These are phyloP conservation scores for Candida sp. DNA, from an alignment of 1,139 yeast genomes.

Conservation along the genomic window DNA sequence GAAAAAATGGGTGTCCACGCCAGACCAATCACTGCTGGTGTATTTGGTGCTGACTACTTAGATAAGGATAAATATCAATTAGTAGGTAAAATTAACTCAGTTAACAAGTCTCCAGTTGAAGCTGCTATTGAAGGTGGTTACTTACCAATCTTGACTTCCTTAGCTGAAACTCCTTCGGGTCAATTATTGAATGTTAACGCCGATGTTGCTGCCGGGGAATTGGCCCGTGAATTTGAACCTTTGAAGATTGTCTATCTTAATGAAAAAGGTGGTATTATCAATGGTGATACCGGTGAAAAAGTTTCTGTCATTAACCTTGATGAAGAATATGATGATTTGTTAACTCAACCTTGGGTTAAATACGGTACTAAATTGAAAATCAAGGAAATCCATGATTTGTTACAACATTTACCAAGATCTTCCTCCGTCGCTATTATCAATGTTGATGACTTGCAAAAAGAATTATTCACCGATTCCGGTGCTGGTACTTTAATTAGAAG, in stretches of 20 bases:
- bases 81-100: conserved; percentile 86
- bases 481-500: conserved; percentile 98
- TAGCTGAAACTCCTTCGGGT: conserved; percentile 96
- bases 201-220: conserved; percentile 98
- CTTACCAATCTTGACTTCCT: conserved; percentile 89
- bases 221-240: conserved; percentile 96
- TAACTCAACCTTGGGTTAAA: conserved; percentile 97
- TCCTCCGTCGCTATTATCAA: conserved; percentile 97
- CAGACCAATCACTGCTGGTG: conserved; percentile 98
- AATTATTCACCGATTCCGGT: conserved; percentile 96
- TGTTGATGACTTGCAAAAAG: conserved; percentile 93
- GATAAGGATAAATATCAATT: conserved; percentile 88
- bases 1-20: conserved; percentile 98
- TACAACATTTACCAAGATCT: conserved; percentile 92
- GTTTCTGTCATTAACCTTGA: conserved; percentile 88
- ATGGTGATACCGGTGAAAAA: conserved; percentile 89
- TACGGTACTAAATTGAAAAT: conserved; percentile 97
- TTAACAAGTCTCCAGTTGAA: conserved; percentile 88
- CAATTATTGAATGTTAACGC: conserved; percentile 97
- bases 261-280: conserved; percentile 96
- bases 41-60: conserved; percentile 88
- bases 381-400: conserved; percentile 90
- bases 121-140: conserved; percentile 97
- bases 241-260: conserved; percentile 92
- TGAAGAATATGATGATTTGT: conserved; percentile 87